Base-by-base conservation (phyloP, 768 basidiomycete genomes). In the Hygrocybe punicea region DNA sequence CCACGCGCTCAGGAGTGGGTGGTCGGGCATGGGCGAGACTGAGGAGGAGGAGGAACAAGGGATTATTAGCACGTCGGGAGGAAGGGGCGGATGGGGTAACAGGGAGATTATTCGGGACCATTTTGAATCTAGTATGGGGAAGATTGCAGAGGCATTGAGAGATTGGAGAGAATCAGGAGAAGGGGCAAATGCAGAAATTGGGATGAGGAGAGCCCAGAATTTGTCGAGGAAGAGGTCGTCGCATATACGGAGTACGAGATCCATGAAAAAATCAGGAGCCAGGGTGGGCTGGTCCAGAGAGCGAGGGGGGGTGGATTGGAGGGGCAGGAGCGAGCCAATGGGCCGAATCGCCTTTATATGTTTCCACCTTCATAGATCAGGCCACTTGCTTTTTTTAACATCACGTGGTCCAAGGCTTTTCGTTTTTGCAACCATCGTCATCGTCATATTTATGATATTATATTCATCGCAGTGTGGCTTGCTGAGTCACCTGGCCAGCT, bases 161-260 rank as follows among this genome's bases (percentile, higher is more conserved):
- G 74, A 62, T 36, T 66, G 62, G 49, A 63, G 55, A 8, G 72
- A 55, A 19, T 68, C 69, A n/a, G 67, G 61, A 35, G 71, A 63
- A 1, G 59, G 13, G 14, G 71, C 68, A 62, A 78, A 78, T n/a
- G 80, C 76, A 29, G 77, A 76, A 60, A 82, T 71, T 2, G 93
- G 95, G 49, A 93, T 76, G 59, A 91, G 69, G 51, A 76, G 78
- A 2, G 91, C 84, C 81, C 88, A 98, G n/a, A 86, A 69, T 47
- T 73, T 74, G 83, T 98, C 95, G 62, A 97, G 78, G 47, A 89
- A 24, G 66, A 79, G 80, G 33, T 86, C 80, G 74, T 98, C 93
- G 40, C 78, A 78, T 60, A 86, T 46, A 60, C 77, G 57, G 49
- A 98, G 84, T n/a, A 94, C 75, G 69, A 91, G 69, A 76, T 98